Evolutionary conservation across 2,329 filamentous ascomycete species (phyloP).

Genomic region (Penicillium sp.): DNA sequence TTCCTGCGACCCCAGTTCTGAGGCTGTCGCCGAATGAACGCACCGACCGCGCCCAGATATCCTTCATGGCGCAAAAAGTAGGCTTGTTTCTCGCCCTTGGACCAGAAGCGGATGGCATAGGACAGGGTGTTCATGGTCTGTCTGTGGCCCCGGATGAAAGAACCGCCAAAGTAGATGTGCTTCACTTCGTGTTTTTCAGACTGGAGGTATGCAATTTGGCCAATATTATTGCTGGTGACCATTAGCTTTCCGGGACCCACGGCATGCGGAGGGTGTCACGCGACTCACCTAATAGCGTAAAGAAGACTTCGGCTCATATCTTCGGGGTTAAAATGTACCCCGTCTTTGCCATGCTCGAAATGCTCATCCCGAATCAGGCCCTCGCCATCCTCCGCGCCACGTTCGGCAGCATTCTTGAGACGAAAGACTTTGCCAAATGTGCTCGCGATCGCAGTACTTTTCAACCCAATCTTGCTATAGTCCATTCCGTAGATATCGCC

Average conservation of each 20-base stretch:
- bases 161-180: slow-evolving; percentile 95
- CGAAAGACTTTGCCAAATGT: slow-evolving; percentile 96
- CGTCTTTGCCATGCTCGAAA: slow-evolving; percentile 32
- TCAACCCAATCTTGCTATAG: slow-evolving; percentile 92
- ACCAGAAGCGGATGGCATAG: slow-evolving; percentile 98
- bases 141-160: slow-evolving; percentile 89
- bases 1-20: slow-evolving; percentile 82
- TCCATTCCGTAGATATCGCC: slow-evolving; percentile 97
- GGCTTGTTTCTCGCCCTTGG: slow-evolving; percentile 84
- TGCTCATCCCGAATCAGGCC: slow-evolving; percentile 47
- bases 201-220: slow-evolving; percentile 95
- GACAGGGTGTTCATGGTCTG: slow-evolving; percentile 97
- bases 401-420: slow-evolving; percentile 79
- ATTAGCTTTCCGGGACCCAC: slow-evolving; percentile 23
- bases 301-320: slow-evolving; percentile 88
- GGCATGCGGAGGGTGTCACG: no score
- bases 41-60: slow-evolving; percentile 87
- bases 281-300: slow-evolving; percentile 79
- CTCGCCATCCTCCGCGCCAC: slow-evolving; percentile 66
- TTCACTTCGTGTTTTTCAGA: slow-evolving; percentile 87
- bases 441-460: slow-evolving; percentile 90
- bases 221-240: slow-evolving; percentile 76
- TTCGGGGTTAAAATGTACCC: slow-evolving; percentile 61
- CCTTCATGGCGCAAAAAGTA: slow-evolving; percentile 95
- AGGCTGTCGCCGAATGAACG: slow-evolving; percentile 86